Evolutionary conservation across 345 rosid genomes (phyloP).

Genomic region (Rhodamnia rubescens): DNA sequence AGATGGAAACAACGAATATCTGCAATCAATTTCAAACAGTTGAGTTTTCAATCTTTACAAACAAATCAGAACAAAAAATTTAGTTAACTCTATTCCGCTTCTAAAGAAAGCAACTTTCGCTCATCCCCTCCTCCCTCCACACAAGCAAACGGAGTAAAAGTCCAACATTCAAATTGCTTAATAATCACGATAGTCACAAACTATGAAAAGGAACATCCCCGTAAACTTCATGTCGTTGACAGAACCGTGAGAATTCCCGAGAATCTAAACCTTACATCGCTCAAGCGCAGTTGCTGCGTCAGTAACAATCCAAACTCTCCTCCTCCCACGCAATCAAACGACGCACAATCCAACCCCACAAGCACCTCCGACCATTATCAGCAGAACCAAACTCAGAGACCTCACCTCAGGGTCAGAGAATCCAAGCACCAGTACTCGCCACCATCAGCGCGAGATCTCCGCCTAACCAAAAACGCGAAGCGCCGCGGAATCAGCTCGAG

Average conservation of each 20-base stretch:
- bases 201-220: neutral
- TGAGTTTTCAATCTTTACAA: neutral
- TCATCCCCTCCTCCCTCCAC: neutral
- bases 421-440: neutral
- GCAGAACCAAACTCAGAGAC: neutral
- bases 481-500: neutral
- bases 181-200: neutral
- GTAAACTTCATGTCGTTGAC: neutral
- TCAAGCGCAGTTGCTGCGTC: neutral
- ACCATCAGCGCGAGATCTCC: neutral
- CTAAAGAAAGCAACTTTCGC: neutral
- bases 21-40: neutral
- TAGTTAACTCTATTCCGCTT: neutral
- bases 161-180: neutral
- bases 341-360: neutral
- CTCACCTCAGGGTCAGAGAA: neutral
- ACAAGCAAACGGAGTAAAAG: neutral
- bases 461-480: neutral
- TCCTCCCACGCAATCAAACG: neutral
- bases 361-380: neutral
- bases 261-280: neutral
- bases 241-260: neutral
- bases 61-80: neutral
- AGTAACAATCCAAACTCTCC: neutral
- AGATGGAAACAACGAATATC: neutral